Conservation (phyloP, 1,284 basidiomycete genomes). For the Tylopilus orsonianus region DNA sequence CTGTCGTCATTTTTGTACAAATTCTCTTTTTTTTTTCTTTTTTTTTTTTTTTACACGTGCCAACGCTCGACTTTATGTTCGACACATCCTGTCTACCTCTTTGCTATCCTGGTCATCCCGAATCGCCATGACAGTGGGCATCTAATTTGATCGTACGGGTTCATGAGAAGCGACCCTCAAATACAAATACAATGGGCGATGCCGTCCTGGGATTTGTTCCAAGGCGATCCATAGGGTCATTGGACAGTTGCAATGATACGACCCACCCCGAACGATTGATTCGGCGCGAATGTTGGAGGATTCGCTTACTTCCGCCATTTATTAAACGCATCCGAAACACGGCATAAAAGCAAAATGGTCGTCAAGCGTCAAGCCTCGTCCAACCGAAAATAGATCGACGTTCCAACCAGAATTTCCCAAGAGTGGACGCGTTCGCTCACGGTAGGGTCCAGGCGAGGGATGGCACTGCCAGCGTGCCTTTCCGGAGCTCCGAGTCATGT, state of each 20-base stretch:
- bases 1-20: too few species aligned
- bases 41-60: conserved; percentile 4
- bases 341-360: neutral
- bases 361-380: neutral
- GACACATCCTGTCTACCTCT: too few species aligned
- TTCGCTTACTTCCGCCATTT: conserved; percentile 10
- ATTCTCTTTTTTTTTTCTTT: too few species aligned
- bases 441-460: neutral
- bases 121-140: neutral
- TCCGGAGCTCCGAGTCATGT: too few species aligned
- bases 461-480: too few species aligned
- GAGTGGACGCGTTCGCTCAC: neutral
- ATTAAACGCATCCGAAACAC: conserved; percentile 15
- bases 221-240: too few species aligned
- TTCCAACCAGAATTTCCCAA: neutral
- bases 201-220: neutral
- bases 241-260: too few species aligned
- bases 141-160: neutral
- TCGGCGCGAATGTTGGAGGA: neutral
- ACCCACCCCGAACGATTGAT: neutral
- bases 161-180: conserved; percentile 2
- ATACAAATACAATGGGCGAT: neutral
- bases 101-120: neutral
- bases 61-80: conserved; percentile 3
- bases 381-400: neutral